phyloP scores from a whole-genome alignment of 257 asterid species.

The Przewalskia tangutica region DNA sequence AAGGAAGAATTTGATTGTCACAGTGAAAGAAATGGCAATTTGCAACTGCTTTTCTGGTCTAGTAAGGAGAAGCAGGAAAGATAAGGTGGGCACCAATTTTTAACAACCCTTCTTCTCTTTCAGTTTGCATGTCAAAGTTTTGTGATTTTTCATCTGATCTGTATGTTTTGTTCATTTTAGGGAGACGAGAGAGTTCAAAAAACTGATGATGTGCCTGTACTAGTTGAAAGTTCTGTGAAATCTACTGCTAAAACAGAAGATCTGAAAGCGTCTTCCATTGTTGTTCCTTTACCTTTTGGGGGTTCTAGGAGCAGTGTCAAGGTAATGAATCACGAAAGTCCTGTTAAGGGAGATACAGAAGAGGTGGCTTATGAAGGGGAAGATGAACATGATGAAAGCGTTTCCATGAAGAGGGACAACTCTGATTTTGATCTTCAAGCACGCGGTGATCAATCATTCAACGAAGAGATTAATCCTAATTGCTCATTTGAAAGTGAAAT shows the following conservation, averaged over 20 bases:
- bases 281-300: conserved; percentile 36
- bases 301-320: conserved; percentile 34
- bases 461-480: conserved; percentile 5
- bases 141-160: not conserved
- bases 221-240: conserved; percentile 25
- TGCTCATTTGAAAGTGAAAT: conserved; percentile 10
- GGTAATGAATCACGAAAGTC: conserved; percentile 52
- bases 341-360: conserved; percentile 24
- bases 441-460: conserved; percentile 3
- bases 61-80: conserved; percentile 32
- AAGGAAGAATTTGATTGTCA: not conserved
- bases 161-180: conserved; percentile 18
- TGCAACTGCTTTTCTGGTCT: conserved; percentile 36
- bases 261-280: conserved; percentile 30
- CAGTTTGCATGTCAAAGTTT: not conserved
- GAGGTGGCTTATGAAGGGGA: conserved; percentile 55
- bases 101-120: not conserved
- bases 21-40: conserved; percentile 26
- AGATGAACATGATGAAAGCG: conserved; percentile 43
- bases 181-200: conserved; percentile 13
- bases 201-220: conserved; percentile 19
- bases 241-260: conserved; percentile 23
- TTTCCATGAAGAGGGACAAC: conserved; percentile 27
- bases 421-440: conserved; percentile 39
- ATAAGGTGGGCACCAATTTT: conserved; percentile 24